Evolutionary conservation across 176 grass and related monocot species (phyloP).

Genomic region (Coix lacrymajobi): DNA sequence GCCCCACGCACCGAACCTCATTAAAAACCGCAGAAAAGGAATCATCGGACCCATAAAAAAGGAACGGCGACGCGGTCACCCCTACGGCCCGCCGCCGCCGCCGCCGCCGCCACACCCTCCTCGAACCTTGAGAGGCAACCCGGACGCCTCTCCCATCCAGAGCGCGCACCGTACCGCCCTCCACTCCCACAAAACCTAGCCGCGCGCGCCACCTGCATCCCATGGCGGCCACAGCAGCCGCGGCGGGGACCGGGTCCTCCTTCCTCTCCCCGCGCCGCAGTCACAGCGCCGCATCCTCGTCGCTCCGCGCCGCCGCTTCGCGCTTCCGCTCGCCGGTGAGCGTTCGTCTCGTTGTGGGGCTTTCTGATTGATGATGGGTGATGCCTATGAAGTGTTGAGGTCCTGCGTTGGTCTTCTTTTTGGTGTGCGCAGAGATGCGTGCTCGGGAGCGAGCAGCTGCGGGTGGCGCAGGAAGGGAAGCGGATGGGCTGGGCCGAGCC

Average conservation of each 20-base stretch:
- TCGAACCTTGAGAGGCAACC: neutral
- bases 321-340: conserved; percentile 52
- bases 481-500: neutral
- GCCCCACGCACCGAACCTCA: neutral
- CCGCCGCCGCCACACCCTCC: conserved; percentile 4
- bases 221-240: conserved; percentile 35
- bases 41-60: neutral
- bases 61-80: neutral
- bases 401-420: neutral
- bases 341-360: neutral
- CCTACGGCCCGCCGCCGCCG: conserved; percentile 1
- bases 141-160: neutral
- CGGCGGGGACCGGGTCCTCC: conserved; percentile 31
- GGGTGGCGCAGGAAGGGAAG: conserved; percentile 19
- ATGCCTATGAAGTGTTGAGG: neutral
- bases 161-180: neutral
- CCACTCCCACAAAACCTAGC: conserved; percentile 18
- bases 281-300: neutral
- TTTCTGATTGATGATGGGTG: neutral
- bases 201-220: neutral
- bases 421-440: conserved; percentile 28
- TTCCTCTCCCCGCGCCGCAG: conserved; percentile 17
- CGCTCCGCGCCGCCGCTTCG: conserved; percentile 10
- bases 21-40: neutral
- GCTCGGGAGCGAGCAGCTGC: conserved; percentile 40